phyloP scores from a whole-genome alignment of 257 asterid species.

The Handroanthus guayacan region DNA sequence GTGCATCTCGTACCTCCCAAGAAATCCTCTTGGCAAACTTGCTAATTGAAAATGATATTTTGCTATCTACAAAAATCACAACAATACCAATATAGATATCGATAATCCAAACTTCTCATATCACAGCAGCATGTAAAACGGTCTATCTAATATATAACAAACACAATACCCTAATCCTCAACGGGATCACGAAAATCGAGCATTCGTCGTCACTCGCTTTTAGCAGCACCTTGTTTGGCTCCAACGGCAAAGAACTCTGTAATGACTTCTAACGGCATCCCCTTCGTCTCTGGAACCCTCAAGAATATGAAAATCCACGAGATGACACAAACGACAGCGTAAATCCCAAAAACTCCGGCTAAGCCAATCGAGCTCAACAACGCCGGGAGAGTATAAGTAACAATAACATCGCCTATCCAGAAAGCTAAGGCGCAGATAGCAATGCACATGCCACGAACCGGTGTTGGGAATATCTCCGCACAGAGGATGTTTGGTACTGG shows the following conservation, averaged over 20 bases:
- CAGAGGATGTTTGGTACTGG: conserved; percentile 93
- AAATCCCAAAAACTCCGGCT: conserved; percentile 81
- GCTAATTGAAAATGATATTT: too few relatives aligned
- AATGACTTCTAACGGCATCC: conserved; percentile 90
- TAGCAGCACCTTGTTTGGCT: conserved; percentile 55
- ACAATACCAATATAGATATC: too few relatives aligned
- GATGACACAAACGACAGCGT: conserved; percentile 66
- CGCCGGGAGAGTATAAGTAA: conserved; percentile 78
- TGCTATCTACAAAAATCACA: too few relatives aligned
- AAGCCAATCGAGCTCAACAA: conserved; percentile 81
- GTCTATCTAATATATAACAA: too few relatives aligned
- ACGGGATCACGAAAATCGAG: too few relatives aligned
- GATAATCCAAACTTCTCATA: too few relatives aligned
- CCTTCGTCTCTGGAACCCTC: conserved; percentile 89
- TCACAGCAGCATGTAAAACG: too few relatives aligned
- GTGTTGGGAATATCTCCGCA: conserved; percentile 85
- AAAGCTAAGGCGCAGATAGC: conserved; percentile 85
- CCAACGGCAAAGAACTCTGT: conserved; percentile 88
- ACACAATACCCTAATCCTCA: too few relatives aligned
- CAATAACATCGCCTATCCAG: conserved; percentile 95
- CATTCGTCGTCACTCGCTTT: conserved; percentile 39
- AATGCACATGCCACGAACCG: conserved; percentile 91
- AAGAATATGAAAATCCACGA: conserved; percentile 75
- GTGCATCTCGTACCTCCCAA: too few relatives aligned
- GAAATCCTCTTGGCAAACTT: too few relatives aligned